These are phyloP conservation scores for Cornus controversa DNA, from an alignment of 148 eudicot genomes.

Conservation along the genomic window DNA sequence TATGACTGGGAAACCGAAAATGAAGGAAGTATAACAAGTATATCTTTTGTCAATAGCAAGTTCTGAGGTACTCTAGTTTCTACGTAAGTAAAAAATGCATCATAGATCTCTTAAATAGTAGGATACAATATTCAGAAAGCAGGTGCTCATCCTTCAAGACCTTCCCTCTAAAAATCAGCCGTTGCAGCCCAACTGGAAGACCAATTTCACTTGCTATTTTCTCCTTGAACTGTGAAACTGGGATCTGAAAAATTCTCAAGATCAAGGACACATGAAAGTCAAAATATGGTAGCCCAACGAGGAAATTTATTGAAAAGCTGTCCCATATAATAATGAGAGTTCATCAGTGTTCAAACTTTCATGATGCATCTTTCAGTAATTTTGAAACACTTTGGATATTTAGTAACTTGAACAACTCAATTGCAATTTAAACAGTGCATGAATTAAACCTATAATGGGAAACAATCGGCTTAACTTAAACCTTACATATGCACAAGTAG, in stretches of 20 bases:
- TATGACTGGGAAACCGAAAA: not conserved
- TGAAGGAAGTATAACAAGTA: not conserved
- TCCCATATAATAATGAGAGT: not conserved
- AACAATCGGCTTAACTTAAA: not conserved
- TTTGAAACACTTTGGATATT: not conserved
- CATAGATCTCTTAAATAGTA: slow-evolving; percentile 9
- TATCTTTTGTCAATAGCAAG: not conserved
- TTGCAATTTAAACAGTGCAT: not conserved
- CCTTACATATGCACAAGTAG: not conserved
- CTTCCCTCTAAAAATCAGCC: slow-evolving; percentile 90
- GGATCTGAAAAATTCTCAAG: slow-evolving; percentile 44
- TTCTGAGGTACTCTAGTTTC: not conserved
- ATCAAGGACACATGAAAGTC: not conserved
- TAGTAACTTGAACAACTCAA: not conserved
- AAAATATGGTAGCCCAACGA: not conserved
- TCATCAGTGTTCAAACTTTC: not conserved
- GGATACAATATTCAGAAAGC: slow-evolving; percentile 92
- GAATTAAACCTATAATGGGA: not conserved
- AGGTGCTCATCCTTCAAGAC: slow-evolving; percentile 84
- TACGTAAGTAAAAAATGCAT: not conserved
- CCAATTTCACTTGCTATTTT: slow-evolving; percentile 73
- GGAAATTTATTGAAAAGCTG: not conserved
- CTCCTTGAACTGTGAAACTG: slow-evolving; percentile 73
- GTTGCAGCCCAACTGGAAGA: slow-evolving; percentile 80
- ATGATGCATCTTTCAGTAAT: not conserved